Base-by-base conservation (phyloP, 106 monocot genomes). In the Chionographis japonica region DNA sequence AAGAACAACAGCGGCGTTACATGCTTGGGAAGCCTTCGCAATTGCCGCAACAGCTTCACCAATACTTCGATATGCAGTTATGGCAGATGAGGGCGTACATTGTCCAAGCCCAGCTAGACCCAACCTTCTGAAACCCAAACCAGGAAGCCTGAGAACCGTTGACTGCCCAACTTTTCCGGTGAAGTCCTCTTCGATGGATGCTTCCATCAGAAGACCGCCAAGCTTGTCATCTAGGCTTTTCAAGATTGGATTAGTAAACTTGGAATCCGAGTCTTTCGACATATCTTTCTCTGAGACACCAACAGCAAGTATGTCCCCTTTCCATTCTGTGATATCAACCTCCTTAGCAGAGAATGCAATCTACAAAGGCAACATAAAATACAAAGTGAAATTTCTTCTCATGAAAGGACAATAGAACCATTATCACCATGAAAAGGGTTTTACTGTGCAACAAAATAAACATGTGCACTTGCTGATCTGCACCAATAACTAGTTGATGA, bases 111-210 rank as follows among this genome's bases (percentile, higher is more conserved):
- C 95, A 67, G 88, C 72, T 62, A 95, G 74, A 72, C 81, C 72
- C 17, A 91, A 37, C 74, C 95, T 79, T 73, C 78, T 91, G 66
- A 95, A 91, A 55, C 86, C 88, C 27, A 86, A 78, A 58, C 91
- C 86, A 38, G 86, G 76, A 60, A 95, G 68, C 61, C 91, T 91
- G 65, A 95, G 85, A 41, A 95, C 69, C 2, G 85, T 79, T 5
- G 91, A 86, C 67, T 95, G 95, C 12, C 95, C 91, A 14, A 88
- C 18, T 71, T 95, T 95, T 56, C 91, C 95, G 58, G 88, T 84
- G 67, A 95, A 95, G 80, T 95, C 91, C 67, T 95, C 95, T 68
- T 95, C 95, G 11, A 74, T 16, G 27, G 88, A 71, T 62, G 84
- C 79, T 71, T 95, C 95, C 5, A 83, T 72, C 54, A 95, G 40